A percentile compares a stretch with the other conserved stretches of the same genome.
phyloP scores from a whole-genome alignment of 2,329 filamentous ascomycete genomes.

The Pleoardoris graminearum region DNA sequence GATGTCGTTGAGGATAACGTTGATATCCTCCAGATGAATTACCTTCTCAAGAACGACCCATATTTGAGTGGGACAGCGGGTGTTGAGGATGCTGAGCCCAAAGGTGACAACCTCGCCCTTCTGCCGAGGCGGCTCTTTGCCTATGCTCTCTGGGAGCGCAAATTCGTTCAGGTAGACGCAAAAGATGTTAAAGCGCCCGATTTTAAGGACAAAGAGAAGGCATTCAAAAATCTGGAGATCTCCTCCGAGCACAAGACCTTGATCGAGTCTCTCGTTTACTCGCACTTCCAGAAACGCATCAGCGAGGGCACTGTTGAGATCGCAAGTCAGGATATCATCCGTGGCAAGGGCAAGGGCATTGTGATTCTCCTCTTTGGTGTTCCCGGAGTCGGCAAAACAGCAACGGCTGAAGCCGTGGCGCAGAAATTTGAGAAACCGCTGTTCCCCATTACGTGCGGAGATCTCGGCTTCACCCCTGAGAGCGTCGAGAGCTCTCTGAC shows the following conservation, averaged over 20 bases:
- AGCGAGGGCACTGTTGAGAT: background rate
- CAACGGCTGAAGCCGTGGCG: constrained; percentile 48
- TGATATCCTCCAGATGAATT: no score
- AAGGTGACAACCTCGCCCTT: background rate
- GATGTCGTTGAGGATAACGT: no score
- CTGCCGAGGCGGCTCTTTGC: constrained; percentile 5
- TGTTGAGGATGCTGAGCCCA: no score
- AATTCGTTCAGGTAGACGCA: constrained; percentile 1
- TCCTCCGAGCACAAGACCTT: background rate
- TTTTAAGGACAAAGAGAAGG: background rate
- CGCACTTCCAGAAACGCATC: background rate
- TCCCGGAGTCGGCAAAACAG: constrained; percentile 51
- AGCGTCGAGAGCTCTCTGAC: constrained; percentile 70
- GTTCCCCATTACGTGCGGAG: constrained; percentile 79
- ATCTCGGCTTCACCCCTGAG: constrained; percentile 61
- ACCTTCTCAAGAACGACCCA: no score
- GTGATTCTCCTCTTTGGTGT: constrained; percentile 55
- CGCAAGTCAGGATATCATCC: constrained; percentile 14
- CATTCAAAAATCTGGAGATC: constrained; percentile 2
- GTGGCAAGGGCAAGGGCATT: constrained; percentile 56
- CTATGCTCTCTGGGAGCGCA: constrained; percentile 7
- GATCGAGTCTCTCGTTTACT: background rate
- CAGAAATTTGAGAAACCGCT: constrained; percentile 76
- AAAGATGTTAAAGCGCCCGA: background rate
- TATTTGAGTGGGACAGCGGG: no score